These are phyloP conservation scores for Aureobasidium sp. DNA, from an alignment of 2,329 filamentous ascomycete species.

Conservation along the genomic window DNA sequence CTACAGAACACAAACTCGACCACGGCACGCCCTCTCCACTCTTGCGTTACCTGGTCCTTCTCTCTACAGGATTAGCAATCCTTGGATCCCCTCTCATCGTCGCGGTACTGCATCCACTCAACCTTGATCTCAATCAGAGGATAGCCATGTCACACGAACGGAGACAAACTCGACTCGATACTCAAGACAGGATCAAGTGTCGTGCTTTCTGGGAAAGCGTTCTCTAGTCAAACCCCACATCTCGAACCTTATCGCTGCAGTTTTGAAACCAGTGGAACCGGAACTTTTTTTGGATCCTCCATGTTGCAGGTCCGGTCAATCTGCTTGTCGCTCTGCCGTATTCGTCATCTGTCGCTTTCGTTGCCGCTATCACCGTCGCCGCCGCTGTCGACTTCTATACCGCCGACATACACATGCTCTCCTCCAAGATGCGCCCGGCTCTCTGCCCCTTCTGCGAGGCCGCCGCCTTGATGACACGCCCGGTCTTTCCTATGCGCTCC, in stretches of 20 bases:
- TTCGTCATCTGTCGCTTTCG: background rate
- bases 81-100: no score
- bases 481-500: background rate
- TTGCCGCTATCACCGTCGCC: background rate
- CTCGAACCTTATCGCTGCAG: no score
- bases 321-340: background rate
- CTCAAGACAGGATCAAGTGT: no score
- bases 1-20: background rate
- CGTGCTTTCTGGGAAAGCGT: no score
- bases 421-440: background rate
- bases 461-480: conserved; percentile 14
- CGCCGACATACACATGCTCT: background rate
- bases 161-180: no score
- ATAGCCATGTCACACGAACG: no score
- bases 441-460: conserved; percentile 36
- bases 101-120: no score
- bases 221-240: no score
- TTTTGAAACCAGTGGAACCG: background rate
- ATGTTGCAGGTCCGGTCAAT: background rate
- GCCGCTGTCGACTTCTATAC: no score
- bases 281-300: background rate
- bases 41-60: no score
- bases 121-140: no score
- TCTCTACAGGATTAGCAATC: no score
- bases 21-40: background rate